phyloP scores from a whole-genome alignment of 441 rosid species.

The Lagerstroemia fauriei region DNA sequence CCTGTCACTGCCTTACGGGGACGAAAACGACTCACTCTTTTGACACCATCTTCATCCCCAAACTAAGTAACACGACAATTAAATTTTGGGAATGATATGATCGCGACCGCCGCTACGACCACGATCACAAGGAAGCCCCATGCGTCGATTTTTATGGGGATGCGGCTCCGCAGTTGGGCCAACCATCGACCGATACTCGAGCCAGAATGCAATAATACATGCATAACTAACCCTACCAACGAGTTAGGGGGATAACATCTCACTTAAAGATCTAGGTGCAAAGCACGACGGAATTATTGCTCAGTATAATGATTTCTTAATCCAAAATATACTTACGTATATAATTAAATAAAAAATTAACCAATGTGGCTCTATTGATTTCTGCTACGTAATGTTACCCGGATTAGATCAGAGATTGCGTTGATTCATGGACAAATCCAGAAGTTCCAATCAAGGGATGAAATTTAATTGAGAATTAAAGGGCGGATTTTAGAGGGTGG shows the following conservation, averaged over 20 bases:
- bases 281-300: not conserved
- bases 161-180: not conserved
- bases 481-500: too few species aligned
- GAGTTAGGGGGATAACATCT: not conserved
- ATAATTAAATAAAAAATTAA: too few species aligned
- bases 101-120: not conserved
- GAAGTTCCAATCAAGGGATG: too few species aligned
- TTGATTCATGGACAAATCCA: too few species aligned
- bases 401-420: too few species aligned
- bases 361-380: too few species aligned
- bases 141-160: not conserved
- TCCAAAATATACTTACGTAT: too few species aligned
- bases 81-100: constrained; percentile 5
- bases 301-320: not conserved
- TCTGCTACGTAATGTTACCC: too few species aligned
- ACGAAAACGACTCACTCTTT: not conserved
- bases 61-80: not conserved
- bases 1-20: not conserved
- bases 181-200: not conserved
- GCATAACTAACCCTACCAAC: not conserved
- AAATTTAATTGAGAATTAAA: too few species aligned
- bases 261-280: not conserved
- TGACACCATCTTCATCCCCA: not conserved
- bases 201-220: not conserved
- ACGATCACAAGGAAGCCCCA: not conserved